These are phyloP conservation scores for Leptographium lundbergii DNA, from an alignment of 2,329 filamentous ascomycete species.

Conservation along the genomic window DNA sequence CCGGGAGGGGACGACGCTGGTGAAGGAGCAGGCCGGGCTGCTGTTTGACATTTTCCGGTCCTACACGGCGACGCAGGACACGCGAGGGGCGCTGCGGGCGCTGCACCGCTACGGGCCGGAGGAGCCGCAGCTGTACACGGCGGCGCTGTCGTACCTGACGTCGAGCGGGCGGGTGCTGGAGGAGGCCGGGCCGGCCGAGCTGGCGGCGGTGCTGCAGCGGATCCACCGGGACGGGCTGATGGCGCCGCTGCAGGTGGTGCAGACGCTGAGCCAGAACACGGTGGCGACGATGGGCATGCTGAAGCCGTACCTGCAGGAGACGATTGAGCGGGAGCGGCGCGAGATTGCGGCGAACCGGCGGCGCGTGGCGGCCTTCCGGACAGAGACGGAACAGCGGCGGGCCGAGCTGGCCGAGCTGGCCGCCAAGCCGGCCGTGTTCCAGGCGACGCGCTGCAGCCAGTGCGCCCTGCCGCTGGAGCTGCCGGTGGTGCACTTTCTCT, in stretches of 20 bases:
- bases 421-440: constrained; percentile 76
- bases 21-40: constrained; percentile 86
- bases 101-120: constrained; percentile 82
- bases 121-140: constrained; percentile 84
- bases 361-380: constrained; percentile 70
- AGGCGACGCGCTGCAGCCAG: constrained; percentile 74
- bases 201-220: constrained; percentile 65
- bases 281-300: constrained; percentile 97
- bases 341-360: constrained; percentile 73
- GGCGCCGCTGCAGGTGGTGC: constrained; percentile 92
- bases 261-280: constrained; percentile 56
- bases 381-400: constrained; percentile 70
- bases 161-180: constrained; percentile 69
- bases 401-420: constrained; percentile 66
- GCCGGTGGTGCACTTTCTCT: constrained; percentile 88
- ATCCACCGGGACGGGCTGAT: constrained; percentile 87
- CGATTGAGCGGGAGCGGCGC: constrained; percentile 75
- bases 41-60: constrained; percentile 94
- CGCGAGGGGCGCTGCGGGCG: constrained; percentile 76
- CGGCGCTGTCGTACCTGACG: constrained; percentile 85
- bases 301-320: constrained; percentile 80
- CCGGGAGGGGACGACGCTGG: constrained; percentile 76
- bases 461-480: constrained; percentile 71
- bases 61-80: constrained; percentile 87
- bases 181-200: constrained; percentile 72